Evolutionary conservation across 768 basidiomycete species (phyloP).

Genomic region (Lentinula raphanica): DNA sequence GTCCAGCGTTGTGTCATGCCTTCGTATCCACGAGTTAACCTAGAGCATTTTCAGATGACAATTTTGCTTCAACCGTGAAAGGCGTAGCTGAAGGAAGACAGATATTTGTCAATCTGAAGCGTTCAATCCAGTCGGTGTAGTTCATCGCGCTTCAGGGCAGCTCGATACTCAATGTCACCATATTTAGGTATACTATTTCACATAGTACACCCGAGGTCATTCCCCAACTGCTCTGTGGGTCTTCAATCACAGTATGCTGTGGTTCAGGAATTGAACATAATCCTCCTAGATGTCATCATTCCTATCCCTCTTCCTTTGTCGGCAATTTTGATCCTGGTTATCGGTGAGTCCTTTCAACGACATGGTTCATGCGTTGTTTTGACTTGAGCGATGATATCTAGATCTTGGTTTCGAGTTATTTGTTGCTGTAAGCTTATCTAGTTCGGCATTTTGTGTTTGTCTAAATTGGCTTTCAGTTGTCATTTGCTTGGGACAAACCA

Average conservation of each 20-base stretch:
- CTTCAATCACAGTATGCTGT: background rate
- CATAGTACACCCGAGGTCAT: constrained; percentile 69
- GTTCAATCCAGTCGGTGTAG: constrained; percentile 56
- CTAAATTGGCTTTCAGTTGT: constrained; percentile 35
- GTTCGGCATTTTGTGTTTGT: background rate
- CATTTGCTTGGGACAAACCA: constrained; percentile 70
- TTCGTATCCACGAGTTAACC: background rate
- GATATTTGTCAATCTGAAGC: constrained; percentile 67
- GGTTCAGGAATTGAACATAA: background rate
- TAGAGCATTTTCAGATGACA: constrained; percentile 44
- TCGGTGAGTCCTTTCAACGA: constrained; percentile 36
- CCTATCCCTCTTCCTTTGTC: constrained; percentile 62
- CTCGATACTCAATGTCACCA: too few species aligned
- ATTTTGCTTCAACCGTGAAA: constrained; percentile 70
- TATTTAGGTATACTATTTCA: constrained; percentile 54
- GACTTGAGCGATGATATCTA: constrained; percentile 20
- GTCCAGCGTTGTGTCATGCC: constrained; percentile 3
- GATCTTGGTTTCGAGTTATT: constrained; percentile 71
- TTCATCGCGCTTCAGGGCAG: too few species aligned
- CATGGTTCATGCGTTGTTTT: background rate
- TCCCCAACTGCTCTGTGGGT: constrained; percentile 61
- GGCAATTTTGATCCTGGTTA: constrained; percentile 66
- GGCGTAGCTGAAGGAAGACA: constrained; percentile 66
- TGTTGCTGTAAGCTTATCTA: constrained; percentile 43
- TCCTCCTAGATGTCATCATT: constrained; percentile 57